Conservation (phyloP, 2,329 filamentous ascomycete genomes). For the Dothistroma pini region DNA sequence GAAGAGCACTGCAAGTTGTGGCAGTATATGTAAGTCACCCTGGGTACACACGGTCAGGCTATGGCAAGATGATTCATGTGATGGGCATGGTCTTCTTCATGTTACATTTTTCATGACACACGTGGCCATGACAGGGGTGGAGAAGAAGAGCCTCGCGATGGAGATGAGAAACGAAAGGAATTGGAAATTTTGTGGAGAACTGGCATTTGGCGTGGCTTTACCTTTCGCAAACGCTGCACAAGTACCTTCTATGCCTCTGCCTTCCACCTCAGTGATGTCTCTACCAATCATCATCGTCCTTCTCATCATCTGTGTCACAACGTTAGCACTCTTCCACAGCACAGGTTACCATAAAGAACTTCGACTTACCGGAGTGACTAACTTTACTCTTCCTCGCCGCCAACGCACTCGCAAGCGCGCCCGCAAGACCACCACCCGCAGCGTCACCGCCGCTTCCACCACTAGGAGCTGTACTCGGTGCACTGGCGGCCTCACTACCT, state of each 20-base stretch:
- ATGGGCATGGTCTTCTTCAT: too few species aligned
- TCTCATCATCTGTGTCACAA: slow-evolving; percentile 62
- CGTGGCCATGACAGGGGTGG: too few species aligned
- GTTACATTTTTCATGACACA: too few species aligned
- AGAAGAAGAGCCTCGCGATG: too few species aligned
- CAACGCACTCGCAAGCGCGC: slow-evolving; percentile 71
- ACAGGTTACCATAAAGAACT: slow-evolving; percentile 11
- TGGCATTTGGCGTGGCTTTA: too few species aligned
- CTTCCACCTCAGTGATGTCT: not conserved
- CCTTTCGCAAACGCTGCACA: too few species aligned
- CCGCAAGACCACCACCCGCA: slow-evolving; percentile 43
- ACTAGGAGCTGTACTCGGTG: slow-evolving; percentile 45
- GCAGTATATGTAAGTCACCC: too few species aligned
- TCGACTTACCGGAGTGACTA: slow-evolving; percentile 81
- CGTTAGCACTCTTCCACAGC: slow-evolving; percentile 26
- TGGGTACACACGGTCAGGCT: too few species aligned
- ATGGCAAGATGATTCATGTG: too few species aligned
- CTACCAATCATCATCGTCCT: slow-evolving; percentile 71
- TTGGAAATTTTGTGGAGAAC: too few species aligned
- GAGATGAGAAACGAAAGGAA: too few species aligned
- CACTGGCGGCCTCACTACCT: slow-evolving; percentile 51
- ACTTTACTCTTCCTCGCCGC: slow-evolving; percentile 90
- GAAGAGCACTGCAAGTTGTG: not conserved
- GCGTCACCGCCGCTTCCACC: slow-evolving; percentile 48
- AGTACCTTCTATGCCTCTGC: not conserved